A percentile compares a stretch with the other conserved stretches of the same genome.
Conservation (phyloP, 805 yeast species). For the Starmerella potacharoeniae region DNA sequence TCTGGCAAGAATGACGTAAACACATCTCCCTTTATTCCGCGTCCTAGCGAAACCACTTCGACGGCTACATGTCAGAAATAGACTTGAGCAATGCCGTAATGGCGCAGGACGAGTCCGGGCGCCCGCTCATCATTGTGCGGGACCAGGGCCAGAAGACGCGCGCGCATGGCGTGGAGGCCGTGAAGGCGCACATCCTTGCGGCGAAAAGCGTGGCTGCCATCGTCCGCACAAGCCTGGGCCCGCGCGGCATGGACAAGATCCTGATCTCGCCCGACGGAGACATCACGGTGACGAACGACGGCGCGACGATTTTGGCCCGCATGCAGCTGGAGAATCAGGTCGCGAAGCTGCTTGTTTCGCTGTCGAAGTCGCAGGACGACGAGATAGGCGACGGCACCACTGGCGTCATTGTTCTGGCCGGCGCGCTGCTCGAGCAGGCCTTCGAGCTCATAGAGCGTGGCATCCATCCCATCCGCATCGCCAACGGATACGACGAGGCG, state of each 20-base stretch:
- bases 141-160: constrained; percentile 59
- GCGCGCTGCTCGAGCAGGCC: constrained; percentile 90
- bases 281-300: constrained; percentile 95
- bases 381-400: constrained; percentile 99
- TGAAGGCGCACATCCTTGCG: constrained; percentile 75
- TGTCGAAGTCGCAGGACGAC: constrained; percentile 91
- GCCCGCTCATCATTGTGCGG: constrained; percentile 94
- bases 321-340: constrained; percentile 95
- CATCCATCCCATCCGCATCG: constrained; percentile 91
- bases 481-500: constrained; percentile 95
- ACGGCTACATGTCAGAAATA: constrained; percentile 29
- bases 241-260: constrained; percentile 96
- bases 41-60: not conserved
- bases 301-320: constrained; percentile 90
- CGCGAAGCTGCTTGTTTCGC: constrained; percentile 87
- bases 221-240: constrained; percentile 87
- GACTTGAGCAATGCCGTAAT: constrained; percentile 96
- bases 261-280: constrained; percentile 94
- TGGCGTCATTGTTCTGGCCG: constrained; percentile 93
- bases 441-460: constrained; percentile 90
- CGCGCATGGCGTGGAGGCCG: constrained; percentile 69
- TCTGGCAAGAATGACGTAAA: not conserved
- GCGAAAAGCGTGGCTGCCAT: constrained; percentile 91
- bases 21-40: not conserved
- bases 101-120: constrained; percentile 98